phyloP scores from a whole-genome alignment of 1,284 basidiomycete genomes.

The Ganoderma multipileum region DNA sequence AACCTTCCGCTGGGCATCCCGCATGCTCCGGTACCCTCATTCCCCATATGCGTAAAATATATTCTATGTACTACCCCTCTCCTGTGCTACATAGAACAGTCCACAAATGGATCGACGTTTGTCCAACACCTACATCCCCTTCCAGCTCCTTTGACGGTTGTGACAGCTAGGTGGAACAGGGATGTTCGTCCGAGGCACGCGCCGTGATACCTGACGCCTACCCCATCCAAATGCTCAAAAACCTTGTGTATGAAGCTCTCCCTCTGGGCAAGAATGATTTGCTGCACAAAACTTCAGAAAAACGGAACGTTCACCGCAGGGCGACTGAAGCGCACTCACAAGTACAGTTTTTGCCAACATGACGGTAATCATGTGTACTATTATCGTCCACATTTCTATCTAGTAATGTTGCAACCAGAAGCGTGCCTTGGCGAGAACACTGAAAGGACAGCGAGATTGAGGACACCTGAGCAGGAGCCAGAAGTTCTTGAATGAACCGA shows the following conservation, averaged over 20 bases:
- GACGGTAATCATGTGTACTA: too few species aligned
- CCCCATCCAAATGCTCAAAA: background rate
- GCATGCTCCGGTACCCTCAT: slow-evolving; percentile 3
- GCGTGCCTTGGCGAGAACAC: too few species aligned
- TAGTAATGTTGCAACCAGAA: too few species aligned
- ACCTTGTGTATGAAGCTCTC: background rate
- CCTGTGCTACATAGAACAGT: background rate
- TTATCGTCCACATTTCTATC: too few species aligned
- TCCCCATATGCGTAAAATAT: slow-evolving; percentile 10
- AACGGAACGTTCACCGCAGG: too few species aligned
- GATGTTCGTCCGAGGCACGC: background rate
- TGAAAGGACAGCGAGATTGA: too few species aligned
- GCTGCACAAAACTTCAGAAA: too few species aligned
- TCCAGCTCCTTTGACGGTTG: background rate
- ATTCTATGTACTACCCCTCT: slow-evolving; percentile 13
- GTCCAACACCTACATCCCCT: background rate
- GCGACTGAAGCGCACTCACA: too few species aligned
- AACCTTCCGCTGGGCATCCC: slow-evolving; percentile 21
- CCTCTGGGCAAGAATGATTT: background rate
- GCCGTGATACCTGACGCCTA: background rate
- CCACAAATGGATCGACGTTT: background rate
- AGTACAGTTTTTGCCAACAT: too few species aligned
- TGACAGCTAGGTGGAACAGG: background rate
- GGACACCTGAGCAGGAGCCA: too few species aligned
- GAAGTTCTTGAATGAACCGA: too few species aligned